Evolutionary conservation across 1,139 yeast genomes (phyloP).

Genomic region (Blastobotrys illinoisensis): DNA sequence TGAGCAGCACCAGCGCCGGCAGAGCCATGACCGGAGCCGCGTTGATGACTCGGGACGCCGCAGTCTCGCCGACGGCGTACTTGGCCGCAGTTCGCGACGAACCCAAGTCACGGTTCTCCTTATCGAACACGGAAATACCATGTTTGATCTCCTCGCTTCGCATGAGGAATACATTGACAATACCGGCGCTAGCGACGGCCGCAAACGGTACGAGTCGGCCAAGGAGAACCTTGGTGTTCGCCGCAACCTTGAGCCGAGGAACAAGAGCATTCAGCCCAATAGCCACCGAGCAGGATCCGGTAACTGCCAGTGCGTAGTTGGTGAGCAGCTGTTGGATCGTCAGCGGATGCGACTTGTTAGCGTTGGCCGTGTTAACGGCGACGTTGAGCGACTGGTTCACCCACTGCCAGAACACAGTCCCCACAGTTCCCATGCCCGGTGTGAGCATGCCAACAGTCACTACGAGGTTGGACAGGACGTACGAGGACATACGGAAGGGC

Average conservation of each 20-base stretch:
- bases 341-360: slow-evolving; percentile 90
- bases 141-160: slow-evolving; percentile 87
- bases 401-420: slow-evolving; percentile 94
- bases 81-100: slow-evolving; percentile 79
- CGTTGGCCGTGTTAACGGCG: slow-evolving; percentile 93
- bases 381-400: slow-evolving; percentile 95
- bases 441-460: slow-evolving; percentile 98
- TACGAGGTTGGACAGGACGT: slow-evolving; percentile 86
- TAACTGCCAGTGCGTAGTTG: slow-evolving; percentile 81
- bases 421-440: slow-evolving; percentile 82
- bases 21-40: slow-evolving; percentile 97
- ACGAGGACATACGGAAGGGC: slow-evolving; percentile 95
- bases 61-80: slow-evolving; percentile 95
- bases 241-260: slow-evolving; percentile 68
- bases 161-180: slow-evolving; percentile 91
- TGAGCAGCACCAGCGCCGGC: slow-evolving; percentile 80
- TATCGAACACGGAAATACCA: slow-evolving; percentile 76
- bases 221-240: slow-evolving; percentile 62
- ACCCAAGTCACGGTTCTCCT: slow-evolving; percentile 53
- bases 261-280: slow-evolving; percentile 85
- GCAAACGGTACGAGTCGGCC: slow-evolving; percentile 94
- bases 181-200: slow-evolving; percentile 95
- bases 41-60: slow-evolving; percentile 86
- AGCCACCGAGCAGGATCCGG: slow-evolving; percentile 94
- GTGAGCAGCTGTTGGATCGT: slow-evolving; percentile 68